Conservation (phyloP, 345 rosid genomes). For the Bruguiera sexangula region DNA sequence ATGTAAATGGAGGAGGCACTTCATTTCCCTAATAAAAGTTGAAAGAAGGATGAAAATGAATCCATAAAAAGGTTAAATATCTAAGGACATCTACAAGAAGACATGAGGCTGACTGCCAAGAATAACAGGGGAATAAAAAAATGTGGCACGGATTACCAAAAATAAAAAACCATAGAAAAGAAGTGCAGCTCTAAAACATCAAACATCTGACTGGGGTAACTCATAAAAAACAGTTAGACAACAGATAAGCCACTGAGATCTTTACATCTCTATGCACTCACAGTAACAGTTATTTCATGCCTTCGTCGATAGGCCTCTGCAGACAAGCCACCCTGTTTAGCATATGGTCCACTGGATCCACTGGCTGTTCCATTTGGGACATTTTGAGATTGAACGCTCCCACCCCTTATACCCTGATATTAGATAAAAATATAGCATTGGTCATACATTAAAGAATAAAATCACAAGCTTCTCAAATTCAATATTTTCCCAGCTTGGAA, state of each 20-base stretch:
- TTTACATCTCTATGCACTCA: conserved; percentile 37
- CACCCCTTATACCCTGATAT: conserved; percentile 39
- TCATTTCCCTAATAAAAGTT: conserved; percentile 59
- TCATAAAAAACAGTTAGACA: no score
- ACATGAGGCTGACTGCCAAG: background rate
- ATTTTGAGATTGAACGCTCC: conserved; percentile 33
- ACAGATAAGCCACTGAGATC: no score
- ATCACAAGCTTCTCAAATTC: no score
- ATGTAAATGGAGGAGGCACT: conserved; percentile 67
- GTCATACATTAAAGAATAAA: no score
- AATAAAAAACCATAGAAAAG: background rate
- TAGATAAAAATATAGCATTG: background rate
- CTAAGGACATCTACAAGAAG: background rate
- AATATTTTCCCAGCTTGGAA: no score
- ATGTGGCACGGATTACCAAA: background rate
- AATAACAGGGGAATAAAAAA: background rate
- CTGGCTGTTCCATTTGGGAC: conserved; percentile 39
- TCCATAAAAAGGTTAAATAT: no score
- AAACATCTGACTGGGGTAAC: no score
- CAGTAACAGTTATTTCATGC: conserved; percentile 80
- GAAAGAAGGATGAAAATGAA: no score
- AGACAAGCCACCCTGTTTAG: conserved; percentile 44
- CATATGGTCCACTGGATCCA: conserved; percentile 41
- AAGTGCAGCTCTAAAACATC: no score
- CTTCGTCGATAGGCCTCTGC: conserved; percentile 67